These are phyloP conservation scores for Solanum hybrid DNA, from an alignment of 305 asterid species.

Conservation along the genomic window DNA sequence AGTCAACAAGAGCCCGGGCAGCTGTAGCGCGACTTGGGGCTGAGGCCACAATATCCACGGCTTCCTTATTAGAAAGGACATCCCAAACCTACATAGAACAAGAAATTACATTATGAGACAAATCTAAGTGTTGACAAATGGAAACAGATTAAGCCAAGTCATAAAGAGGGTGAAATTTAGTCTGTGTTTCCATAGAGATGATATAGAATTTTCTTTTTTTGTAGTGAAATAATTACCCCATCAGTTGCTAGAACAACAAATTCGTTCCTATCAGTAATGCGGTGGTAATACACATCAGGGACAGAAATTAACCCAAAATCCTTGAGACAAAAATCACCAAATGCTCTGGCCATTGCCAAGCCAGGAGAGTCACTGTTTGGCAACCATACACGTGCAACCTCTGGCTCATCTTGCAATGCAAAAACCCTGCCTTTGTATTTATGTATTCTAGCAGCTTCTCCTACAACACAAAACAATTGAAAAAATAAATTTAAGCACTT, in stretches of 20 bases:
- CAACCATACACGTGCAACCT: slow-evolving; percentile 97
- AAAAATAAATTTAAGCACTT: background rate
- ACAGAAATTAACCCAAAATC: slow-evolving; percentile 91
- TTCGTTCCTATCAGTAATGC: slow-evolving; percentile 56
- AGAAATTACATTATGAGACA: background rate
- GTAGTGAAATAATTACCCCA: slow-evolving; percentile 49
- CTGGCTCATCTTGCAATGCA: slow-evolving; percentile 97
- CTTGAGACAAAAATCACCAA: slow-evolving; percentile 95
- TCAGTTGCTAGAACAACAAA: slow-evolving; percentile 88
- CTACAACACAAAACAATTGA: slow-evolving; percentile 21
- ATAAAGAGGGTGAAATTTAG: background rate
- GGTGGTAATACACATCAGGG: slow-evolving; percentile 87
- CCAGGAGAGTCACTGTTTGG: slow-evolving; percentile 98
- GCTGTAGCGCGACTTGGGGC: slow-evolving; percentile 80
- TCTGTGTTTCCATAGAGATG: background rate
- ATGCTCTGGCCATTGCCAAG: slow-evolving; percentile 98
- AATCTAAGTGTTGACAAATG: background rate
- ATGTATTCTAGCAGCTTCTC: slow-evolving; percentile 92
- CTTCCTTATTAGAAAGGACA: slow-evolving; percentile 93
- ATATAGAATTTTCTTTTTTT: background rate
- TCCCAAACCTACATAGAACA: slow-evolving; percentile 70
- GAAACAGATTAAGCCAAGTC: background rate
- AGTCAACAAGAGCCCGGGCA: slow-evolving; percentile 86
- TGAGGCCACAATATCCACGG: slow-evolving; percentile 76
- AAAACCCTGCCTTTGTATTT: slow-evolving; percentile 91